These are phyloP conservation scores for Penicillium thymicola DNA, from an alignment of 2,329 filamentous ascomycete species.

Conservation along the genomic window DNA sequence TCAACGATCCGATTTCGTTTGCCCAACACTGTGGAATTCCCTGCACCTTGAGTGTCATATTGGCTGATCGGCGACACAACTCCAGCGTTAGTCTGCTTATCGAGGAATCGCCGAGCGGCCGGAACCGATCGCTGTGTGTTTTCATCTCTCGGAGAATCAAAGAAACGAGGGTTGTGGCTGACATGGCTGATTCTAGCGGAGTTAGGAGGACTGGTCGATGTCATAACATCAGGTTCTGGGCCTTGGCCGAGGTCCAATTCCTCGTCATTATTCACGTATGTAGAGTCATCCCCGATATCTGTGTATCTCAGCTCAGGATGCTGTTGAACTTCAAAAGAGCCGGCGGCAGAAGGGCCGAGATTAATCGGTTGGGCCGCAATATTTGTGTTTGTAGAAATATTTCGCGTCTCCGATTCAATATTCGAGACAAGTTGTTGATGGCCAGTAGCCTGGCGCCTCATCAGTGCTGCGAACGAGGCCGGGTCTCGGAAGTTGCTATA, in stretches of 20 bases:
- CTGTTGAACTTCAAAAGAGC: constrained; percentile 3
- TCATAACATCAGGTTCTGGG: not conserved
- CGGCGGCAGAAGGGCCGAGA: not conserved
- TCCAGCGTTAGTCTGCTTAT: constrained; percentile 34
- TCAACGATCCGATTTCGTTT: constrained; percentile 8
- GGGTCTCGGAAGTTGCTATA: constrained; percentile 2
- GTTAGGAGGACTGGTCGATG: constrained; percentile 17
- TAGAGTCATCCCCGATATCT: constrained; percentile 6
- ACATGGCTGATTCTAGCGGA: constrained; percentile 18
- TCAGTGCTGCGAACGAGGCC: not conserved
- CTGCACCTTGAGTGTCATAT: constrained; percentile 20
- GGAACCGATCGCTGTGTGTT: not conserved
- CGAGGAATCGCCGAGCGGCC: constrained; percentile 27
- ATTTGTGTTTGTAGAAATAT: not conserved
- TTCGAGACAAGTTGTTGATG: not conserved
- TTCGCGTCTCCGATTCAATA: not conserved
- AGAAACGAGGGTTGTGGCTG: constrained; percentile 15
- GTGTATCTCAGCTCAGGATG: not conserved
- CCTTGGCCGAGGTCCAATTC: constrained; percentile 6
- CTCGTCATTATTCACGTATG: constrained; percentile 11
- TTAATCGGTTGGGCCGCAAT: not conserved
- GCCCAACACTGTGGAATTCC: constrained; percentile 8
- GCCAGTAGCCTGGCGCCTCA: constrained; percentile 1
- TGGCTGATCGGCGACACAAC: constrained; percentile 37
- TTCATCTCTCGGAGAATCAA: not conserved